Conservation (phyloP, 2,329 filamentous ascomycete genomes). For the Myriangium duriaei region DNA sequence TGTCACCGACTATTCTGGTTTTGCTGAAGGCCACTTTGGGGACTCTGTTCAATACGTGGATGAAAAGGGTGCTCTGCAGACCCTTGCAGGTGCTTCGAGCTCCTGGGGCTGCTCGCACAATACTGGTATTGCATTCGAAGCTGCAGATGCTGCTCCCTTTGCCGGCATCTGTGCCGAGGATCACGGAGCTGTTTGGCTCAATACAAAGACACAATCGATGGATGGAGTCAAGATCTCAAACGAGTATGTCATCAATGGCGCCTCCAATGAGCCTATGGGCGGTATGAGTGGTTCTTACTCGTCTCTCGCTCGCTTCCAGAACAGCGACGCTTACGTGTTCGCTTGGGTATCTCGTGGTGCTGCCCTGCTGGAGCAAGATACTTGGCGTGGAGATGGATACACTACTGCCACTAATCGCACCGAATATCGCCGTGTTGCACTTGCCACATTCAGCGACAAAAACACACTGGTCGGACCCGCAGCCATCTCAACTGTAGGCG, state of each 20-base stretch:
- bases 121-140: slow-evolving; percentile 51
- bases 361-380: slow-evolving; percentile 40
- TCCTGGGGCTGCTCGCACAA: slow-evolving; percentile 53
- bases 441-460: slow-evolving; percentile 46
- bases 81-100: slow-evolving; percentile 41
- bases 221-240: slow-evolving; percentile 48
- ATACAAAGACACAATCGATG: slow-evolving; percentile 48
- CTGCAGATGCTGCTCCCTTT: slow-evolving; percentile 45
- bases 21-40: slow-evolving; percentile 44
- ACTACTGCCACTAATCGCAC: slow-evolving; percentile 42
- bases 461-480: slow-evolving; percentile 41
- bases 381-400: slow-evolving; percentile 47
- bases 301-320: slow-evolving; percentile 41
- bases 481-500: slow-evolving; percentile 43
- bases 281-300: slow-evolving; percentile 53
- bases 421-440: slow-evolving; percentile 47
- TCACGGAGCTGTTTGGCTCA: slow-evolving; percentile 52
- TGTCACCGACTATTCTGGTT: slow-evolving; percentile 45
- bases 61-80: slow-evolving; percentile 36
- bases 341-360: slow-evolving; percentile 51
- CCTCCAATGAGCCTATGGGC: slow-evolving; percentile 45
- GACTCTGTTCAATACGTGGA: slow-evolving; percentile 43
- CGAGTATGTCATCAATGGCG: slow-evolving; percentile 49
- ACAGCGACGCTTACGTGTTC: slow-evolving; percentile 44
- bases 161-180: slow-evolving; percentile 49